These are phyloP conservation scores for Epichloe festucae DNA, from an alignment of 2,329 filamentous ascomycete species.

Conservation along the genomic window DNA sequence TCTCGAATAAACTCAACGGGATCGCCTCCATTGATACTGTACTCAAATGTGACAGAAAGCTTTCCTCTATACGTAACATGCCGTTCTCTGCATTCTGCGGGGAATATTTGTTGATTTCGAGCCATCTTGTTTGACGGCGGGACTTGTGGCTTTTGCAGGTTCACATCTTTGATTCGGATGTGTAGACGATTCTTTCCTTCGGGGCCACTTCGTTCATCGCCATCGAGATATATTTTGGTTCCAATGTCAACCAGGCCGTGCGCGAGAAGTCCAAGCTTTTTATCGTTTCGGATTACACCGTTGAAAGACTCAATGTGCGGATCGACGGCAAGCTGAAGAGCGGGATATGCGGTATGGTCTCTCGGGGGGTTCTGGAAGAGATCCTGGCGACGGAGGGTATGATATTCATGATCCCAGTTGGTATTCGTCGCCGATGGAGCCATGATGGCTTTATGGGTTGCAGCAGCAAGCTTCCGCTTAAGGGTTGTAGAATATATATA, in stretches of 20 bases:
- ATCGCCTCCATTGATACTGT: slow-evolving; percentile 74
- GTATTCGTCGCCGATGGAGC: slow-evolving; percentile 46
- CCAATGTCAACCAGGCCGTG: slow-evolving; percentile 81
- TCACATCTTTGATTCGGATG: slow-evolving; percentile 68
- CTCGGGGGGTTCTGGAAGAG: slow-evolving; percentile 82
- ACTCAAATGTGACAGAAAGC: slow-evolving; percentile 72
- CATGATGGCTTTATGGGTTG: slow-evolving; percentile 27
- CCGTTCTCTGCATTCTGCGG: slow-evolving; percentile 86
- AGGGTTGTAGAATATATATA: background rate
- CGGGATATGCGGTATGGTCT: slow-evolving; percentile 78
- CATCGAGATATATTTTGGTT: slow-evolving; percentile 75
- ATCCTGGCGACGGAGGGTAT: slow-evolving; percentile 73
- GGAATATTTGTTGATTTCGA: slow-evolving; percentile 72
- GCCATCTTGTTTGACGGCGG: slow-evolving; percentile 76
- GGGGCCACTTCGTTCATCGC: slow-evolving; percentile 48
- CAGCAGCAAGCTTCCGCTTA: slow-evolving; percentile 2
- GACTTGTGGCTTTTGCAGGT: slow-evolving; percentile 68
- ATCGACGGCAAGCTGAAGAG: slow-evolving; percentile 70
- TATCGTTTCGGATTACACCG: slow-evolving; percentile 63
- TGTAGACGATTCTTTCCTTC: slow-evolving; percentile 59
- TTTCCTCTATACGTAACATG: slow-evolving; percentile 85
- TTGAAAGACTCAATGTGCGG: slow-evolving; percentile 97
- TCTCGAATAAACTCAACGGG: slow-evolving; percentile 73
- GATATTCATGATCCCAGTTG: slow-evolving; percentile 73
- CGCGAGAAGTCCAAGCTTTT: slow-evolving; percentile 45